phyloP scores from a whole-genome alignment of 345 rosid species.

The Chamaenerion angustifolium region DNA sequence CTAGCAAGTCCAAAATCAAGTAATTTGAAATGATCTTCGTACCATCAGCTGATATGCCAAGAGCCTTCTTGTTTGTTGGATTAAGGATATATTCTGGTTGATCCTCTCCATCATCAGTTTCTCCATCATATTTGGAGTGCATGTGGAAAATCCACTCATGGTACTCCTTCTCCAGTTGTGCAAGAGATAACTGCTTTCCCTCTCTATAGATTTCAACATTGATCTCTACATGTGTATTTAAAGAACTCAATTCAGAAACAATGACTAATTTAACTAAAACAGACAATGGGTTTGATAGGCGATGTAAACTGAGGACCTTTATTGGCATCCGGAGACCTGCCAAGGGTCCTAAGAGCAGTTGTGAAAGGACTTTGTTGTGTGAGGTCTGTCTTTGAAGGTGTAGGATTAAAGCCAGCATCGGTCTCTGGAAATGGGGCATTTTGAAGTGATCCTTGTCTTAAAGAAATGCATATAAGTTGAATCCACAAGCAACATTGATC shows the following conservation, averaged over 20 bases:
- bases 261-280: neutral
- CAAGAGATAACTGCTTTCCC: conserved; percentile 19
- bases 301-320: conserved; percentile 20
- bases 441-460: neutral
- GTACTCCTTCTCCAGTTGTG: conserved; percentile 43
- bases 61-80: conserved; percentile 34
- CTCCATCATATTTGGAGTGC: conserved; percentile 55
- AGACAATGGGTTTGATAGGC: too few relatives aligned
- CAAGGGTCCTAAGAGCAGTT: conserved; percentile 40
- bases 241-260: neutral
- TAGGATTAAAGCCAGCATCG: conserved; percentile 72
- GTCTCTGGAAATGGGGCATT: conserved; percentile 31
- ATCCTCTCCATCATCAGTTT: conserved; percentile 43
- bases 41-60: conserved; percentile 50
- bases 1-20: neutral
- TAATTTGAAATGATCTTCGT: conserved; percentile 7
- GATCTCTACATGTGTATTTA: conserved; percentile 19
- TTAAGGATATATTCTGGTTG: conserved; percentile 25
- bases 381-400: conserved; percentile 62
- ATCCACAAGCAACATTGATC: neutral
- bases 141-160: conserved; percentile 53
- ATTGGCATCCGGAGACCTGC: conserved; percentile 23
- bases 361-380: conserved; percentile 44
- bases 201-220: conserved; percentile 21
- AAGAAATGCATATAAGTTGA: neutral